Conservation (phyloP, 1,284 basidiomycete species). For the Naganishia albida region DNA sequence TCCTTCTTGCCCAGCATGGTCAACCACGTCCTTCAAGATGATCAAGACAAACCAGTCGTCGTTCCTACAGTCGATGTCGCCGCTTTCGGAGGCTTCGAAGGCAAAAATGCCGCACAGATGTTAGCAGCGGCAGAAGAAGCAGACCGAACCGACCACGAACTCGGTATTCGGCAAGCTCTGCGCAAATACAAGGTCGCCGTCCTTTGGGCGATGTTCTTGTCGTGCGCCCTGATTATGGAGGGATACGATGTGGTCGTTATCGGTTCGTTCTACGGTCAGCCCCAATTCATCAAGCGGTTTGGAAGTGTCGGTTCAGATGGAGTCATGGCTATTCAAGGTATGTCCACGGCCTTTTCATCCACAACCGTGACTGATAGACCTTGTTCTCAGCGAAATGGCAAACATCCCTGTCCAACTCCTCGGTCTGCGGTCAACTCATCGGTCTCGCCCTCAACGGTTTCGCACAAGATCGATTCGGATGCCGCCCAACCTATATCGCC, state of each 20-base stretch:
- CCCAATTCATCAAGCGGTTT: conserved; percentile 40
- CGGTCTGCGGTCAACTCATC: conserved; percentile 46
- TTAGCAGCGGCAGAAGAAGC: conserved; percentile 47
- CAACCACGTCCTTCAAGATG: not conserved
- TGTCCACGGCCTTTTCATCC: not conserved
- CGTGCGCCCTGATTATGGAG: conserved; percentile 41
- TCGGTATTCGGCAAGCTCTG: conserved; percentile 52
- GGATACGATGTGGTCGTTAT: conserved; percentile 39
- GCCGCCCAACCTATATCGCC: conserved; percentile 44
- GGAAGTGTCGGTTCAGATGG: conserved; percentile 33
- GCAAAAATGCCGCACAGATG: not conserved
- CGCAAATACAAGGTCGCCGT: conserved; percentile 54
- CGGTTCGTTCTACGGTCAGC: conserved; percentile 43
- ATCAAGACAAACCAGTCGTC: conserved; percentile 11
- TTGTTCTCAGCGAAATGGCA: conserved; percentile 52
- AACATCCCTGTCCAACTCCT: conserved; percentile 49
- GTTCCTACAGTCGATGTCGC: not conserved
- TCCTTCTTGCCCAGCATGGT: not conserved
- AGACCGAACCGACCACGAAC: conserved; percentile 49
- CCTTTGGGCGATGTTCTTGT: conserved; percentile 46
- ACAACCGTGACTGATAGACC: conserved; percentile 38
- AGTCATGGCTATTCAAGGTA: conserved; percentile 15
- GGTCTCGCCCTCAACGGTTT: conserved; percentile 46
- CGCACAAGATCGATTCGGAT: conserved; percentile 46
- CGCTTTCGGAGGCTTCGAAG: not conserved